Base-by-base conservation (phyloP, 208 protist genomes). In the Crithidia mellificae region DNA sequence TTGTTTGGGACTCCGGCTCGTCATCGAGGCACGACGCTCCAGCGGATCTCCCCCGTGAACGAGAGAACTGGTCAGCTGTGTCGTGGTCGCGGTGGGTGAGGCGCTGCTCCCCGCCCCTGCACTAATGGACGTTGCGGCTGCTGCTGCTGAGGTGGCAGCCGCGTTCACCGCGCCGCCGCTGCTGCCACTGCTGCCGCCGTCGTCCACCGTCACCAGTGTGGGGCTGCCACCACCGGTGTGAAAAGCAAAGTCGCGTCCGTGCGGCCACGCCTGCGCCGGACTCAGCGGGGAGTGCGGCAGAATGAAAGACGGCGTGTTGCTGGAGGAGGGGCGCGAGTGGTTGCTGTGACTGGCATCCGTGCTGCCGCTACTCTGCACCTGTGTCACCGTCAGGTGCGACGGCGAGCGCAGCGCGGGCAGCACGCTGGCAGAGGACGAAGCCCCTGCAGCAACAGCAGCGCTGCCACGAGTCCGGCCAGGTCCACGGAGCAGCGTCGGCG, bases 221-320 rank as follows among this genome's bases (percentile, higher is more conserved):
- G 59, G 59, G 43, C 59, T 55, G 20, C 25, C 38, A 17, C 25
- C 41, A 5, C 19, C 41, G 6, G n/a, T 15, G 2, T 49, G 38
- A 5, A 20, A 17, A 2, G 43, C 22, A 7, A 63, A 30, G 7
- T 22, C 24, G 20, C 25, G 41, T 5, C 22, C 58, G 11, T 1
- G 29, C 32, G 44, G 39, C 59, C 44, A 65, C 22, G 32, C 59
- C 25, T 25, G 43, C 2, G 9, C 29, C 4, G 46, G 59, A 19
- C 47, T 46, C 29, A 65, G 44, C 29, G 59, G 59, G 12, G 59
- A 65, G 34, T 55, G 46, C 32, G 59, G 46, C n/a, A 32, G 29
- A 27, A 43, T 41, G 11, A 63, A 51, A 1, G 43, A 53, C 6
- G 44, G 30, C 19, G 59, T 55, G 11, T 47, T 34, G 17, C 15